Evolutionary conservation across 2,329 filamentous ascomycete species (phyloP).

Genomic region (Fusarium fujikuroi): DNA sequence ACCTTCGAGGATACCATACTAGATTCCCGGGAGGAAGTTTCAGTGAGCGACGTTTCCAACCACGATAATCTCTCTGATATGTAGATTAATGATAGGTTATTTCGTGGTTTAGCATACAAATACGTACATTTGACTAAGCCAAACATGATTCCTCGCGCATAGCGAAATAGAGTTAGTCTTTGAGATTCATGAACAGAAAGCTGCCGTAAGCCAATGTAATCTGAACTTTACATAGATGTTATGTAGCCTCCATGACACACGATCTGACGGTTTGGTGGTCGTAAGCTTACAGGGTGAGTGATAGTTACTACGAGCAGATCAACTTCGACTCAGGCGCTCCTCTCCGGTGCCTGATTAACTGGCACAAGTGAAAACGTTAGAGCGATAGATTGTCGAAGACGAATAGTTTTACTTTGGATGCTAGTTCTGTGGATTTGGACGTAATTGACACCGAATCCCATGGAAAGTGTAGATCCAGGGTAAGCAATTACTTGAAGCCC

Average conservation of each 20-base stretch:
- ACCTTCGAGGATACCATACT: neutral
- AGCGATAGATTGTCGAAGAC: fast-evolving
- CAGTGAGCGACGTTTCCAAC: too few relatives aligned
- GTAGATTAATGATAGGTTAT: neutral
- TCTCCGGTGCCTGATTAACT: neutral
- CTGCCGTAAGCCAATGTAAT: fast-evolving
- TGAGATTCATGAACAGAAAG: fast-evolving
- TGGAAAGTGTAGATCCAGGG: neutral
- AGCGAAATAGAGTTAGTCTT: fast-evolving
- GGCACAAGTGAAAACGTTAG: fast-evolving
- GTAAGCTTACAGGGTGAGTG: fast-evolving
- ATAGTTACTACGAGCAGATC: fast-evolving
- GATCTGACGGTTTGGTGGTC: fast-evolving
- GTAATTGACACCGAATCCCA: neutral
- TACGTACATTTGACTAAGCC: fast-evolving
- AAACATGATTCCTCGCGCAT: neutral
- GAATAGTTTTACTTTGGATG: neutral
- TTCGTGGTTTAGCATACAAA: neutral
- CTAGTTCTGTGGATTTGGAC: neutral
- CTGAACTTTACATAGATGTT: too few relatives aligned
- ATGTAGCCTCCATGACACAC: fast-evolving
- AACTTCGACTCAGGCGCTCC: too few relatives aligned
- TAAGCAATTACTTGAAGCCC: neutral
- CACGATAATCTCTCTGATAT: too few relatives aligned
- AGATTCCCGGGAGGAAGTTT: neutral